These are phyloP conservation scores for Candida ulmi DNA, from an alignment of 805 yeast species.

Conservation along the genomic window DNA sequence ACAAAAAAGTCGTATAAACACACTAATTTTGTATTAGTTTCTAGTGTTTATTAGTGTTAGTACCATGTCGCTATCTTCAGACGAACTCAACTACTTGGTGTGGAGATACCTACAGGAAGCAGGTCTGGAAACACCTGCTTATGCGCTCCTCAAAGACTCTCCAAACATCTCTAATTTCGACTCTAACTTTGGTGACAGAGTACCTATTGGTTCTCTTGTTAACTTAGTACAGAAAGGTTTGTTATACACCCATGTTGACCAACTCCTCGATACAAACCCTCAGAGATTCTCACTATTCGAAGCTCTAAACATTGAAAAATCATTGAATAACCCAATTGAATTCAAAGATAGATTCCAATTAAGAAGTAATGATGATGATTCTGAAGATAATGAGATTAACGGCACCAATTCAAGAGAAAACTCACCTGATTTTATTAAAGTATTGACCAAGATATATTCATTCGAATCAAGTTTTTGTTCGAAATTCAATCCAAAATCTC, in stretches of 20 bases:
- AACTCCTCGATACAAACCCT: slow-evolving; percentile 32
- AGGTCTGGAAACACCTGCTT: slow-evolving; percentile 70
- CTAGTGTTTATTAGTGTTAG: too few relatives aligned
- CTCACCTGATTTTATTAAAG: slow-evolving; percentile 25
- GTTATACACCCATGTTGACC: slow-evolving; percentile 66
- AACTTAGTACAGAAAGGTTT: slow-evolving; percentile 83
- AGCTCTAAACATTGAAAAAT: slow-evolving; percentile 41
- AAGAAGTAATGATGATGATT: slow-evolving; percentile 6
- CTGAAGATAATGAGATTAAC: slow-evolving; percentile 2
- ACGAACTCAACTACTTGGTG: slow-evolving; percentile 81
- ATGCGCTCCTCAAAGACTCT: slow-evolving; percentile 74
- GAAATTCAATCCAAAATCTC: slow-evolving; percentile 51
- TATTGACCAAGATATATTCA: slow-evolving; percentile 31
- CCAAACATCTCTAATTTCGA: slow-evolving; percentile 51
- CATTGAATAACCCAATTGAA: slow-evolving; percentile 25
- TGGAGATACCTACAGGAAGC: slow-evolving; percentile 92
- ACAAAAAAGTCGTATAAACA: too few relatives aligned
- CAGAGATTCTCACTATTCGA: slow-evolving; percentile 46
- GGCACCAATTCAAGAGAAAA: slow-evolving; percentile 4
- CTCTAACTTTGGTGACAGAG: slow-evolving; percentile 37
- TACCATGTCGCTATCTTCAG: slow-evolving; percentile 75
- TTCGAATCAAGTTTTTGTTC: slow-evolving; percentile 41
- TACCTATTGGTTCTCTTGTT: slow-evolving; percentile 80
- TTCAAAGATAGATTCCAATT: slow-evolving; percentile 27
- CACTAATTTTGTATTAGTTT: too few relatives aligned